Evolutionary conservation across 1,284 basidiomycete genomes (phyloP).

Genomic region (Athelia psychrophila): DNA sequence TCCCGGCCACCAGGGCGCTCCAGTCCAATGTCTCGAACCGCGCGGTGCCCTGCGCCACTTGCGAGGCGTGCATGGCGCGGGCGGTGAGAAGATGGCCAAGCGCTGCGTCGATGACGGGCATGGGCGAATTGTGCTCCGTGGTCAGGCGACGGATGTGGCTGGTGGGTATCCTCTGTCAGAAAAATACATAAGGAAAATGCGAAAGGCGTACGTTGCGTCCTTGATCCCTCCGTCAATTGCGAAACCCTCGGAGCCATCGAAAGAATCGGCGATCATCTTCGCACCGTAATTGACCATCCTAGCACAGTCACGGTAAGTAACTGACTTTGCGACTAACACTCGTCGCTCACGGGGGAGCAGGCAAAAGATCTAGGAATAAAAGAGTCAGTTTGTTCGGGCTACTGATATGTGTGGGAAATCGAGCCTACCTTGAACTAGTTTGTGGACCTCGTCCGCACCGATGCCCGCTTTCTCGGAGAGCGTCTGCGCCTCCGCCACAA

Average conservation of each 20-base stretch:
- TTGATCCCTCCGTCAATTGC: conserved; percentile 88
- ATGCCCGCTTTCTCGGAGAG: conserved; percentile 85
- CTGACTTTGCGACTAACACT: neutral
- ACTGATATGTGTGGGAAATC: conserved; percentile 12
- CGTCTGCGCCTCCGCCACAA: conserved; percentile 81
- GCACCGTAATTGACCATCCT: conserved; percentile 61
- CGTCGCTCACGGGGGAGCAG: conserved; percentile 48
- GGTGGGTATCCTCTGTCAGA: neutral
- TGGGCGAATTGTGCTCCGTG: conserved; percentile 68
- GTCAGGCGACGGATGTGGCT: conserved; percentile 65
- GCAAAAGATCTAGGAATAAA: conserved; percentile 51
- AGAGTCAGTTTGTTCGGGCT: neutral
- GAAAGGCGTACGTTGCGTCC: conserved; percentile 53
- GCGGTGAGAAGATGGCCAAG: conserved; percentile 80
- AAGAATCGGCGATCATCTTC: conserved; percentile 70
- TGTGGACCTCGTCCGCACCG: conserved; percentile 54
- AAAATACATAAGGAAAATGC: neutral
- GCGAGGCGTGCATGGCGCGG: conserved; percentile 57
- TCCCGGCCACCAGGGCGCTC: conserved; percentile 69
- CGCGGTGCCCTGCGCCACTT: conserved; percentile 42
- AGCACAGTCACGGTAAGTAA: conserved; percentile 3
- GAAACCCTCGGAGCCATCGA: conserved; percentile 81
- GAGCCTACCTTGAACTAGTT: conserved; percentile 54
- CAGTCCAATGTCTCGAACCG: conserved; percentile 63
- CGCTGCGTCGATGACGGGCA: conserved; percentile 78